Evolutionary conservation across 495 filamentous ascomycete species (phyloP).

Genomic region (Bryoglossum gracile): DNA sequence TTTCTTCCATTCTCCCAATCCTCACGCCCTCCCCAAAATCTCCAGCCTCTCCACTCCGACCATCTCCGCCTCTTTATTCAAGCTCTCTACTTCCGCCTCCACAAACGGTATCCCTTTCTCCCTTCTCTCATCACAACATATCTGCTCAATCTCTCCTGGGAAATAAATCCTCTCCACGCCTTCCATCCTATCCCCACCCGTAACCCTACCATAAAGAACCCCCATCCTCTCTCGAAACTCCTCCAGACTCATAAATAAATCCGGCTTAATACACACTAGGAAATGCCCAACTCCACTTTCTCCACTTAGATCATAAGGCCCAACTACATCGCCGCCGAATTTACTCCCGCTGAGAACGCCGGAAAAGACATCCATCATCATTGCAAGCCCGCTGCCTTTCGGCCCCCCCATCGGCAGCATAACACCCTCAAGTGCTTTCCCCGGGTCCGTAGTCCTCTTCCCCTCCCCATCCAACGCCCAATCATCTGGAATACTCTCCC

Average conservation of each 20-base stretch:
- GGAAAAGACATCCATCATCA: slow-evolving; percentile 85
- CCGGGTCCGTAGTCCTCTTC: slow-evolving; percentile 59
- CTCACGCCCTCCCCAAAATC: background rate
- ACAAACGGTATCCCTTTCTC: slow-evolving; percentile 59
- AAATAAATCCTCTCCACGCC: slow-evolving; percentile 74
- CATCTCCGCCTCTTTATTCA: slow-evolving; percentile 59
- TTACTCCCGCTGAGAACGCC: slow-evolving; percentile 64
- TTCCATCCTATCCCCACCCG: slow-evolving; percentile 55
- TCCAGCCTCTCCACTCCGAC: slow-evolving; percentile 32
- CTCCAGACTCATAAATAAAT: slow-evolving; percentile 64
- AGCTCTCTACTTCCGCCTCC: slow-evolving; percentile 52
- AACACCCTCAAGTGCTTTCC: slow-evolving; percentile 55
- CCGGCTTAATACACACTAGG: slow-evolving; percentile 65
- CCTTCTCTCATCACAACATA: slow-evolving; percentile 48
- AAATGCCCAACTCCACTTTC: slow-evolving; percentile 72
- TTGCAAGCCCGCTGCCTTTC: slow-evolving; percentile 61
- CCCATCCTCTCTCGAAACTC: slow-evolving; percentile 67
- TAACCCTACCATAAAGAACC: slow-evolving; percentile 56
- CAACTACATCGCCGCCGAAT: slow-evolving; percentile 64
- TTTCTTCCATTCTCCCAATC: background rate
- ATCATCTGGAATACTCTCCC: slow-evolving; percentile 64
- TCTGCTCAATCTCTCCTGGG: slow-evolving; percentile 69
- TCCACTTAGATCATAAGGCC: slow-evolving; percentile 62
- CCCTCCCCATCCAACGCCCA: slow-evolving; percentile 73
- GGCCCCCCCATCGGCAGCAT: slow-evolving; percentile 79